Conservation (phyloP, 163 green algal genomes). For the Chlorella variabilis region DNA sequence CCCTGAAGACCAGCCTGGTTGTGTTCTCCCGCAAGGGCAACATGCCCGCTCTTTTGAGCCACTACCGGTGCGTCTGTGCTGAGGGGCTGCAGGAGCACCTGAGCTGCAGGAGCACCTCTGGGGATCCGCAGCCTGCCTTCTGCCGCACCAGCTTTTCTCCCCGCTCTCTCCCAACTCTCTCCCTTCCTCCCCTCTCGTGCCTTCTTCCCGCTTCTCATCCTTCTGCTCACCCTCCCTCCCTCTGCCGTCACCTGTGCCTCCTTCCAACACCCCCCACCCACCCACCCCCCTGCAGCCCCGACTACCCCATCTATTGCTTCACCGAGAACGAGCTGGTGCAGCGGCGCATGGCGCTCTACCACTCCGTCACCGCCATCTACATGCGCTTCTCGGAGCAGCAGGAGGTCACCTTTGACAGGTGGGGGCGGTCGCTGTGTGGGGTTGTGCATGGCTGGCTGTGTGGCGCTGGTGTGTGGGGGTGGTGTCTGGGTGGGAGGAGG, state of each 20-base stretch:
- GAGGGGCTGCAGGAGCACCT: too few species aligned
- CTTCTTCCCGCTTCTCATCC: too few species aligned
- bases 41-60: constrained; percentile 88
- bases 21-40: constrained; percentile 89
- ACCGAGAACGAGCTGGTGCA: constrained; percentile 78
- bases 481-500: neutral
- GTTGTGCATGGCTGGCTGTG: too few species aligned
- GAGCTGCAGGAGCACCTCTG: too few species aligned
- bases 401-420: constrained; percentile 63
- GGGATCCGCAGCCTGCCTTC: too few species aligned
- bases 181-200: too few species aligned
- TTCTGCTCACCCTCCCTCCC: too few species aligned
- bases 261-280: neutral
- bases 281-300: constrained; percentile 49
- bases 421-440: neutral
- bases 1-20: constrained; percentile 77
- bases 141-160: too few species aligned
- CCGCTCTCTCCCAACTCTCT: too few species aligned
- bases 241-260: neutral
- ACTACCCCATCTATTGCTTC: constrained; percentile 77
- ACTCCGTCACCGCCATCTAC: constrained; percentile 72
- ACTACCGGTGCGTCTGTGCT: constrained; percentile 77
- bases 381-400: constrained; percentile 58
- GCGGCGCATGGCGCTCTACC: constrained; percentile 83
- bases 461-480: neutral